phyloP scores from a whole-genome alignment of 805 yeast genomes.

The Hanseniaspora mollemarum region DNA sequence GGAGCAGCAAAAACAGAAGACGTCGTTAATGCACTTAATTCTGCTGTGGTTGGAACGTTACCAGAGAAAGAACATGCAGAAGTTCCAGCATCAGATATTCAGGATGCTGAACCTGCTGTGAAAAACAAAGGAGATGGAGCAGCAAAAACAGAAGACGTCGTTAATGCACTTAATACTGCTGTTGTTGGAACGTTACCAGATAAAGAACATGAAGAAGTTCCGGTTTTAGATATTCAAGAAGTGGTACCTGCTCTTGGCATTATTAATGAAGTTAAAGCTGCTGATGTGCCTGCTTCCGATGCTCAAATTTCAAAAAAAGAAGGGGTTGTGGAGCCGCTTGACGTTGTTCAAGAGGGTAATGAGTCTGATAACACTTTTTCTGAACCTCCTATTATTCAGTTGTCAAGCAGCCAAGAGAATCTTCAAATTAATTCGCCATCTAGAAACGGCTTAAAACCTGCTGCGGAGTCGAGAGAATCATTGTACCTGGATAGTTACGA shows the following conservation, averaged over 20 bases:
- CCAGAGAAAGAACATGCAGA: background rate
- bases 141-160: background rate
- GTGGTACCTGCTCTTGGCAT: conserved; percentile 12
- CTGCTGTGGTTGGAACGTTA: background rate
- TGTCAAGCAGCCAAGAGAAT: background rate
- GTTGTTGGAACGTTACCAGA: background rate
- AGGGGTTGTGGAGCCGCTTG: conserved; percentile 2
- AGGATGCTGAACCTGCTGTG: background rate
- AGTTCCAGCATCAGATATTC: background rate
- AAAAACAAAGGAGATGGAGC: background rate
- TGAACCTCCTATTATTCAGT: conserved; percentile 11
- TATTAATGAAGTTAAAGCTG: conserved; percentile 21
- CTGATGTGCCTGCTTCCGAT: conserved; percentile 9
- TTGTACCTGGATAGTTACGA: background rate
- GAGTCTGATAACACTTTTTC: background rate
- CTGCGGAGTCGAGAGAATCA: background rate
- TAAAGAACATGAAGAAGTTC: background rate
- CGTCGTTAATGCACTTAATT: background rate
- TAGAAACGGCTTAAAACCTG: background rate
- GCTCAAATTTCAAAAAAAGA: conserved; percentile 8
- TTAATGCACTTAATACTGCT: background rate
- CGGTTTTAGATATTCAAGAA: background rate
- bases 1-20: background rate
- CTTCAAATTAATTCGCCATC: background rate
- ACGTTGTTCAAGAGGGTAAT: background rate